Evolutionary conservation across 148 eudicot species (phyloP).

Genomic region (Drosera capensis): DNA sequence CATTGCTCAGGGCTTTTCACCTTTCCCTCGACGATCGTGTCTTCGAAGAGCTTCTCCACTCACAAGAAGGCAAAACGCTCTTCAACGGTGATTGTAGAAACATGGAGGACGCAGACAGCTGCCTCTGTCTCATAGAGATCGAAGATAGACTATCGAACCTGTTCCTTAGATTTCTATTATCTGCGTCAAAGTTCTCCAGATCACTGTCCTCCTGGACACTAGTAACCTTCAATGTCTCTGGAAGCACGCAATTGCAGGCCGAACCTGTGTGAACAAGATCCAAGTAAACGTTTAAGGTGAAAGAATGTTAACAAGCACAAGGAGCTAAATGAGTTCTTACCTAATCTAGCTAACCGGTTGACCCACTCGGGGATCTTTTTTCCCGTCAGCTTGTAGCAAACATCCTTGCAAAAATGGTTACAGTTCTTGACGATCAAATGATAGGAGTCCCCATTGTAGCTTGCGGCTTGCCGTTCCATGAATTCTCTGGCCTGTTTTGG

Average conservation of each 20-base stretch:
- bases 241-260: conserved; percentile 58
- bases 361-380: conserved; percentile 83
- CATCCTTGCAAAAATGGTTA: conserved; percentile 84
- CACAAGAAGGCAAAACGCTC: conserved; percentile 49
- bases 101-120: conserved; percentile 61
- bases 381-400: conserved; percentile 56
- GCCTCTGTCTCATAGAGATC: conserved; percentile 59
- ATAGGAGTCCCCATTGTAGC: conserved; percentile 78
- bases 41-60: conserved; percentile 37
- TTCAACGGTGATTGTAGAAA: conserved; percentile 63
- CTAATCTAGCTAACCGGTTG: conserved; percentile 74
- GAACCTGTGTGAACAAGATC: conserved; percentile 28
- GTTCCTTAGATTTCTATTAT: conserved; percentile 50
- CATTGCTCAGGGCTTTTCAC: conserved; percentile 10
- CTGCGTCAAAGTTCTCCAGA: conserved; percentile 29
- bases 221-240: conserved; percentile 54
- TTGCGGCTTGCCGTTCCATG: conserved; percentile 60
- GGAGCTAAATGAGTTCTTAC: conserved; percentile 11
- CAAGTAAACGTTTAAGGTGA: background rate
- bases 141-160: conserved; percentile 60
- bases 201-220: conserved; percentile 43
- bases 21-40: conserved; percentile 27
- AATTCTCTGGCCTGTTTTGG: conserved; percentile 57
- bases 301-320: background rate
- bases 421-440: conserved; percentile 79